These are phyloP conservation scores for Fusarium sp. DNA, from an alignment of 2,329 filamentous ascomycete genomes.

Conservation along the genomic window DNA sequence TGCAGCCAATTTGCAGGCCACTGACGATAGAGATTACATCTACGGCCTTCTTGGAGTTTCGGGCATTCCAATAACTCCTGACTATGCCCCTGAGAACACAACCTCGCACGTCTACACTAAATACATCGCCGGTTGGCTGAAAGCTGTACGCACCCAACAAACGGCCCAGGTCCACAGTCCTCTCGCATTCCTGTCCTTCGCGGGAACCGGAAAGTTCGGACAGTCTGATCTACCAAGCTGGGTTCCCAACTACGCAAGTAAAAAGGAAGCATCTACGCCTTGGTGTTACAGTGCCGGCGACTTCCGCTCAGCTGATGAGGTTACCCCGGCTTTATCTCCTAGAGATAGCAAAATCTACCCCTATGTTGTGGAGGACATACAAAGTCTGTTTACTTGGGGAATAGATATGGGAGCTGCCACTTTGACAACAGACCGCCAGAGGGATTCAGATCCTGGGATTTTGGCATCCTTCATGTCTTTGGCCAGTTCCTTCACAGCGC, in stretches of 20 bases:
- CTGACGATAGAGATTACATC: constrained; percentile 1
- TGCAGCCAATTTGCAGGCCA: constrained; percentile 4
- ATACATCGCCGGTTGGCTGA: constrained; percentile 2
- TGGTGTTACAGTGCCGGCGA: neutral
- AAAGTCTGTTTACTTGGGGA: neutral
- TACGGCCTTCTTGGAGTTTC: constrained; percentile 17
- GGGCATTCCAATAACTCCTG: neutral
- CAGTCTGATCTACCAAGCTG: constrained; percentile 3
- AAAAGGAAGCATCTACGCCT: neutral
- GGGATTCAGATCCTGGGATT: neutral
- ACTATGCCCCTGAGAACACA: constrained; percentile 2
- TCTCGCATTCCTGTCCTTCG: constrained; percentile 5
- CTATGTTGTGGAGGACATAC: neutral
- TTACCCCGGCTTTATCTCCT: neutral
- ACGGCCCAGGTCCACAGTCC: neutral
- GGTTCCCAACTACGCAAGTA: neutral
- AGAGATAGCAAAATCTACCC: neutral
- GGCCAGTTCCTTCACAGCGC: constrained; percentile 4
- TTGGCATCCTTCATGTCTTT: constrained; percentile 8
- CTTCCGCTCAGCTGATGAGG: neutral
- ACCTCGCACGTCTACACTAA: constrained; percentile 6
- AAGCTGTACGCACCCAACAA: neutral
- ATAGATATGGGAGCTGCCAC: neutral
- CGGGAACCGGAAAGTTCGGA: neutral
- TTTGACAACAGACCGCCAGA: neutral